Conservation (phyloP, 2,329 filamentous ascomycete species). For the Sphaceloma murrayae region DNA sequence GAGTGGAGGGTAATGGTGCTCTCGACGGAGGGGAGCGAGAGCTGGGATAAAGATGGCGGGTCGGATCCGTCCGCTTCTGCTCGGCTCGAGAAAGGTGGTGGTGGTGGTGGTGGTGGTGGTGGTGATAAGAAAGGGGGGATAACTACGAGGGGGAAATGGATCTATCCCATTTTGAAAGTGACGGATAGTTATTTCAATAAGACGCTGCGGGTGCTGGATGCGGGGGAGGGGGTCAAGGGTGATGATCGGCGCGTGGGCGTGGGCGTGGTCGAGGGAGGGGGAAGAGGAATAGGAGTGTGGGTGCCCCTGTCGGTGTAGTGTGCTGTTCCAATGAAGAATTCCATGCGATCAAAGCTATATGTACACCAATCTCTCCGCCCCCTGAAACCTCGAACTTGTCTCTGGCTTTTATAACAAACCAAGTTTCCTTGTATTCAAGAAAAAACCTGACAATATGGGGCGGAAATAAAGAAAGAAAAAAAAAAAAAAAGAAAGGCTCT, state of each 20-base stretch:
- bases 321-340: background rate
- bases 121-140: conserved; percentile 15
- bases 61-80: conserved; percentile 22
- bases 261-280: conserved; percentile 23
- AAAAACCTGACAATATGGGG: too few relatives aligned
- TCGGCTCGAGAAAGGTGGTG: background rate
- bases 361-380: background rate
- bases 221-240: conserved; percentile 58
- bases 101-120: background rate
- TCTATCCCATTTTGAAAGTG: conserved; percentile 64
- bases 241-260: conserved; percentile 28
- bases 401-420: too few relatives aligned
- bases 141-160: conserved; percentile 48
- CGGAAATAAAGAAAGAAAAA: too few relatives aligned
- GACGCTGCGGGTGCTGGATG: conserved; percentile 68
- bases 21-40: conserved; percentile 13
- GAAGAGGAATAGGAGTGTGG: conserved; percentile 41
- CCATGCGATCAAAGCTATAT: background rate
- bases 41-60: conserved; percentile 16
- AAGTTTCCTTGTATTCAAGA: too few relatives aligned
- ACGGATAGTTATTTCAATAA: conserved; percentile 92
- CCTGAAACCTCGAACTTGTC: background rate
- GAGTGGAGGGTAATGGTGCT: conserved; percentile 66
- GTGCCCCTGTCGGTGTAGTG: conserved; percentile 20
- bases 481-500: too few relatives aligned